phyloP scores from a whole-genome alignment of 2,329 filamentous ascomycete genomes.

The Penicillium sp. region DNA sequence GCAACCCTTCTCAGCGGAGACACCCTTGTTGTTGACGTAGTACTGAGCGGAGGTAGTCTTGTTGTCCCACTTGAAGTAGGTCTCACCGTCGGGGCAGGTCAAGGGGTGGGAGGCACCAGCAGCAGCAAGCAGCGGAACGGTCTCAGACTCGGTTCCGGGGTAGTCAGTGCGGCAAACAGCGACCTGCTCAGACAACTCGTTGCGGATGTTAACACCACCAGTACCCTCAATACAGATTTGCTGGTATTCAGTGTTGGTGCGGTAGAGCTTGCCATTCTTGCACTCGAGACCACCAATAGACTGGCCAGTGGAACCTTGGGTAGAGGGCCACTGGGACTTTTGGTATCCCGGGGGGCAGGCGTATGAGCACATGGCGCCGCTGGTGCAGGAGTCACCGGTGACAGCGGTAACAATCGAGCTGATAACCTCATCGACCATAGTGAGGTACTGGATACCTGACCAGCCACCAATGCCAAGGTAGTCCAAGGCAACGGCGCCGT shows the following conservation, averaged over 20 bases:
- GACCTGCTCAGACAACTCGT: constrained; percentile 65
- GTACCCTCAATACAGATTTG: constrained; percentile 74
- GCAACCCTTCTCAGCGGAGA: constrained; percentile 66
- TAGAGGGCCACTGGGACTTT: constrained; percentile 82
- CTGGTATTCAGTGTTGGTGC: constrained; percentile 65
- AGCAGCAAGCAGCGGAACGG: constrained; percentile 66
- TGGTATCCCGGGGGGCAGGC: constrained; percentile 87
- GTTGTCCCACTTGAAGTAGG: constrained; percentile 76
- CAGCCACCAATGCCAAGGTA: constrained; percentile 73
- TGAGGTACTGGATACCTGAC: constrained; percentile 71
- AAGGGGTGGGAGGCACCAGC: constrained; percentile 62
- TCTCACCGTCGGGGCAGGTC: constrained; percentile 69
- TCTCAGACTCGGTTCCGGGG: constrained; percentile 86
- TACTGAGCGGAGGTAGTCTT: constrained; percentile 84
- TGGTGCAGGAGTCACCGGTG: constrained; percentile 58
- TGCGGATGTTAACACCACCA: constrained; percentile 69
- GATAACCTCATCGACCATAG: constrained; percentile 55
- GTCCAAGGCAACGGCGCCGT: constrained; percentile 70
- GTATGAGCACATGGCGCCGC: constrained; percentile 81
- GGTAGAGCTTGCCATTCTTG: constrained; percentile 66
- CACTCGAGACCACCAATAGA: constrained; percentile 88
- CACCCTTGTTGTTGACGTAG: constrained; percentile 86
- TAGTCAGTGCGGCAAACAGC: constrained; percentile 94
- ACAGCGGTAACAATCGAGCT: constrained; percentile 64
- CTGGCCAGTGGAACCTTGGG: constrained; percentile 76